Percentiles rank a stretch among this genome's conserved stretches.
Evolutionary conservation across 1,139 yeast genomes (phyloP).

Genomic region (Yamadazyma pseudoaaseri): DNA sequence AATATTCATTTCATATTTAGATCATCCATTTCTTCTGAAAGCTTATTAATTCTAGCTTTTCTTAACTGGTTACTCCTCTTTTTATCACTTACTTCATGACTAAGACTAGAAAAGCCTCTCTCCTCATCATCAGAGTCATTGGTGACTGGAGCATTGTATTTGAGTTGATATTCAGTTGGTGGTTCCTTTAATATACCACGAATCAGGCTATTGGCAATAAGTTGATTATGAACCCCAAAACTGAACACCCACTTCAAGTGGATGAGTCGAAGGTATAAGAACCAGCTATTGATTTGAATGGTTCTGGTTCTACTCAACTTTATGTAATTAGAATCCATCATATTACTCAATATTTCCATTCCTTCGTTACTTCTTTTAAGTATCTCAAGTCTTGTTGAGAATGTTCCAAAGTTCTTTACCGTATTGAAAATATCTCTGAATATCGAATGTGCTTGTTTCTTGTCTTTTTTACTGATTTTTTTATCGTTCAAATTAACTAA

Average conservation of each 20-base stretch:
- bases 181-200: conserved; percentile 45
- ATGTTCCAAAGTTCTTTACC: conserved; percentile 41
- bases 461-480: conserved; percentile 60
- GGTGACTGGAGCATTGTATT: conserved; percentile 21
- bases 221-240: conserved; percentile 63
- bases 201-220: conserved; percentile 49
- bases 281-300: conserved; percentile 67
- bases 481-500: conserved; percentile 55
- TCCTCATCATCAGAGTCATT: conserved; percentile 14
- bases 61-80: conserved; percentile 31
- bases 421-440: conserved; percentile 62
- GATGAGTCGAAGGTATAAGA: conserved; percentile 56
- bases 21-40: conserved; percentile 29
- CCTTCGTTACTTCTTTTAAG: conserved; percentile 39
- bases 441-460: conserved; percentile 58
- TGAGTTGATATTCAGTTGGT: conserved; percentile 29
- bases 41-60: conserved; percentile 34
- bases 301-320: conserved; percentile 56
- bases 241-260: conserved; percentile 73
- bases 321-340: conserved; percentile 47
- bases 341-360: conserved; percentile 34
- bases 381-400: conserved; percentile 36
- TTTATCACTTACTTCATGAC: conserved; percentile 25
- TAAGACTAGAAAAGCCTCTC: conserved; percentile 12
- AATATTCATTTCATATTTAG: conserved; percentile 18